A percentile compares a stretch with the other conserved stretches of the same genome.
phyloP scores from a whole-genome alignment of 345 rosid species.

The Iberis pinnata region DNA sequence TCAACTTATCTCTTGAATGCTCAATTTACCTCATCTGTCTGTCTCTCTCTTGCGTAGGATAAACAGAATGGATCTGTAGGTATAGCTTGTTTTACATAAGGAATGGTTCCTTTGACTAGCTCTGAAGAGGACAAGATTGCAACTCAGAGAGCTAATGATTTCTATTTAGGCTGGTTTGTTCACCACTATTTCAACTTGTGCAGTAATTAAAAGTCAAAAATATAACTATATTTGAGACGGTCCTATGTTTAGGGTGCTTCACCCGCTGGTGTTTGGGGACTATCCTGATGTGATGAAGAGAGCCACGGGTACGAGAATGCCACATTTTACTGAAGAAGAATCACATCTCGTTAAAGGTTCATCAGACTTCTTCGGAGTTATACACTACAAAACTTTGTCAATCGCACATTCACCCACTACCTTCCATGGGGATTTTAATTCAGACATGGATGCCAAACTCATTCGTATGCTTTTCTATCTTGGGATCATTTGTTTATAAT shows the following conservation, averaged over 20 bases:
- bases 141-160: conserved; percentile 36
- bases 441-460: too few relatives aligned
- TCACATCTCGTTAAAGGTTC: conserved; percentile 50
- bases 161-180: conserved; percentile 49
- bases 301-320: conserved; percentile 54
- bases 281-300: conserved; percentile 58
- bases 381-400: conserved; percentile 29
- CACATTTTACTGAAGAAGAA: conserved; percentile 43
- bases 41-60: conserved; percentile 38
- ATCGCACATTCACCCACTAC: conserved; percentile 22
- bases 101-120: conserved; percentile 38
- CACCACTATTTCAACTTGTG: too few relatives aligned
- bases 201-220: too few relatives aligned
- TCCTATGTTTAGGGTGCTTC: conserved; percentile 43
- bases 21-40: too few relatives aligned
- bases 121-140: conserved; percentile 39
- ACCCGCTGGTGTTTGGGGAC: conserved; percentile 62
- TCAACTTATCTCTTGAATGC: too few relatives aligned
- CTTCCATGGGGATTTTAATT: too few relatives aligned
- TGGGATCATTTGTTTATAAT: too few relatives aligned
- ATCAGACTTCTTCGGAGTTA: conserved; percentile 46
- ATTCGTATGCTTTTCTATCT: too few relatives aligned
- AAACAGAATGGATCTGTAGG: conserved; percentile 46
- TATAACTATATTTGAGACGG: too few relatives aligned
- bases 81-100: conserved; percentile 24